A percentile compares a stretch with the other conserved stretches of the same genome.
phyloP scores from a whole-genome alignment of 164 flowering plant genomes.

The Hamamelis virginiana region DNA sequence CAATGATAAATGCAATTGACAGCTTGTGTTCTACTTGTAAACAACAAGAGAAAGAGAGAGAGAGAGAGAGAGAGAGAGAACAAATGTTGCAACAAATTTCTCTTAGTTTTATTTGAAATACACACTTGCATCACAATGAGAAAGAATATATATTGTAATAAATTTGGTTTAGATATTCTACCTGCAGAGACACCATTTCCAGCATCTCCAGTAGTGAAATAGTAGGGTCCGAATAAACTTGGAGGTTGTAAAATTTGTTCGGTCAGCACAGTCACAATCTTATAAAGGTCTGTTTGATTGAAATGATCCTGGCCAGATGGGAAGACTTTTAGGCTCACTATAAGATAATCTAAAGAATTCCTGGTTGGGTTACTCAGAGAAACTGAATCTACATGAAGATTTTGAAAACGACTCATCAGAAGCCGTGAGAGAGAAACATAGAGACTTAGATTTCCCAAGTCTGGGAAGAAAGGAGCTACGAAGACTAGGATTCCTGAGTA shows the following conservation, averaged over 20 bases:
- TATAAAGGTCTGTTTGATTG: conserved; percentile 32
- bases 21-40: conserved; percentile 23
- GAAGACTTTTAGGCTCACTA: conserved; percentile 34
- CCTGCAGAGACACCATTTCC: conserved; percentile 33
- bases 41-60: neutral
- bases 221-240: conserved; percentile 38
- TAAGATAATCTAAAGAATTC: conserved; percentile 28
- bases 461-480: conserved; percentile 48
- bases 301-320: conserved; percentile 43
- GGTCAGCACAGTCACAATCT: conserved; percentile 38
- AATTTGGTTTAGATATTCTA: conserved; percentile 13
- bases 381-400: conserved; percentile 51
- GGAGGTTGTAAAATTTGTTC: conserved; percentile 45
- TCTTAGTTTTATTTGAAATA: neutral
- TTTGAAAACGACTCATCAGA: conserved; percentile 26
- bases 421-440: conserved; percentile 26
- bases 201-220: conserved; percentile 30
- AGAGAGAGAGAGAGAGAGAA: neutral
- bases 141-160: neutral
- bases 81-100: neutral
- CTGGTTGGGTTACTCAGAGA: too few relatives aligned
- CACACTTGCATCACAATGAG: neutral
- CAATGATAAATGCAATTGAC: conserved; percentile 33
- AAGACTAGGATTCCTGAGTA: conserved; percentile 42
- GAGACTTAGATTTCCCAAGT: conserved; percentile 23